phyloP scores from a whole-genome alignment of 2,329 filamentous ascomycete genomes.

The Sporothrix pseudoabietina region DNA sequence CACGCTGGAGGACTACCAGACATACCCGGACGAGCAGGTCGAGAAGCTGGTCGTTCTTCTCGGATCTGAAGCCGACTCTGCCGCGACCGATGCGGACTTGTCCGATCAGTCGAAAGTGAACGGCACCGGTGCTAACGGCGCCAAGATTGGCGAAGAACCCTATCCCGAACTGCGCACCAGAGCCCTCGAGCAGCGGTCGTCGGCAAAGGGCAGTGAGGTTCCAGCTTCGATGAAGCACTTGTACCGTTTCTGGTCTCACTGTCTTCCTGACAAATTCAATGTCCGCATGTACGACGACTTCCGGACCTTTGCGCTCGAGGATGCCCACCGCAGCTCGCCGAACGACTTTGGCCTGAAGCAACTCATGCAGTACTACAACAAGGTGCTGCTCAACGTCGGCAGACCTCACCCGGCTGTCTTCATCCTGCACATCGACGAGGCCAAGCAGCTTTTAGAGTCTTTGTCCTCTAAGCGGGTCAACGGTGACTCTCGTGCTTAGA shows the following conservation, averaged over 20 bases:
- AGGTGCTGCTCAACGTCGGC: constrained; percentile 36
- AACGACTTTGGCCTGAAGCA: constrained; percentile 60
- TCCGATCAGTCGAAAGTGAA: constrained; percentile 8
- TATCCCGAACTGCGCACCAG: constrained; percentile 46
- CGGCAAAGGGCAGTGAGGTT: constrained; percentile 42
- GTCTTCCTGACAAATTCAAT: constrained; percentile 74
- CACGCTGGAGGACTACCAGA: constrained; percentile 41
- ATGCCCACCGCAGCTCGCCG: constrained; percentile 53
- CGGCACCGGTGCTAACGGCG: constrained; percentile 3
- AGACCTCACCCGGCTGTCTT: constrained; percentile 40
- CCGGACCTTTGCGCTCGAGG: constrained; percentile 65
- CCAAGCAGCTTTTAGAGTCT: constrained; percentile 32
- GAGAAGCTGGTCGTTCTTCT: constrained; percentile 40
- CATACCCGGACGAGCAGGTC: constrained; percentile 40
- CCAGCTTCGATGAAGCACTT: constrained; percentile 65
- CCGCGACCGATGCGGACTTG: neutral
- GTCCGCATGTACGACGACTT: constrained; percentile 75
- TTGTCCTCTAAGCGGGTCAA: constrained; percentile 5
- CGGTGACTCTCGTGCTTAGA: constrained; percentile 1
- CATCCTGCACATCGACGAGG: constrained; percentile 38
- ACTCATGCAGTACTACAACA: constrained; percentile 65
- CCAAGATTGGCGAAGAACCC: constrained; percentile 27
- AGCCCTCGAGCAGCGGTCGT: constrained; percentile 45
- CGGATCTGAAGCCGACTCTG: constrained; percentile 33
- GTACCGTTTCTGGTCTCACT: constrained; percentile 75